These are phyloP conservation scores for Apium graveolens DNA, from an alignment of 129 eudicot genomes.

Conservation along the genomic window DNA sequence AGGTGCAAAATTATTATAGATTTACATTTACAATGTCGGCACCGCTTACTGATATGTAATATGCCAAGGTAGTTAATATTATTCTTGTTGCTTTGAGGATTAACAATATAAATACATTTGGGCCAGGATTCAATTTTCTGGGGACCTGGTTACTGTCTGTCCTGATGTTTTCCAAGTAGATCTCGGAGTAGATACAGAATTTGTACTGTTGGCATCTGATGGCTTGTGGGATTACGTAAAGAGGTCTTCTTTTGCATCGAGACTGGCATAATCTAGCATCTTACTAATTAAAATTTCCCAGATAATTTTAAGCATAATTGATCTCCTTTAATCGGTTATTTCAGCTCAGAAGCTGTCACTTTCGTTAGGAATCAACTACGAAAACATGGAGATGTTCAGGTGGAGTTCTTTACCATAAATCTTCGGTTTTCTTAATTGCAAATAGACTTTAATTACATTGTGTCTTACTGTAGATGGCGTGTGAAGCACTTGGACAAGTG, in stretches of 20 bases:
- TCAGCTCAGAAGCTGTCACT: conserved; percentile 72
- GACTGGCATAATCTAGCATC: neutral
- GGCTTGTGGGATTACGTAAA: conserved; percentile 99
- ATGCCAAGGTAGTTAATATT: neutral
- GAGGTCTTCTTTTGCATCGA: conserved; percentile 36
- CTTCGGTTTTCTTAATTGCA: neutral
- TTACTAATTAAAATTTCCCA: neutral
- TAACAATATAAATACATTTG: neutral
- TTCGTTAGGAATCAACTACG: conserved; percentile 80
- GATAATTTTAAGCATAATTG: neutral
- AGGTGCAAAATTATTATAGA: neutral
- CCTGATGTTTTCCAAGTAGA: conserved; percentile 74
- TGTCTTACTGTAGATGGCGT: conserved; percentile 54
- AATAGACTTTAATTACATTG: conserved; percentile 9
- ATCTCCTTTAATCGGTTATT: conserved; percentile 15
- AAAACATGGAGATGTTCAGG: conserved; percentile 96
- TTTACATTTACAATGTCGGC: neutral
- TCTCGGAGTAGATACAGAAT: conserved; percentile 76
- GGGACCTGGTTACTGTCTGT: conserved; percentile 77
- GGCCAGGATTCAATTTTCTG: conserved; percentile 50
- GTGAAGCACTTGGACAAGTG: conserved; percentile 83
- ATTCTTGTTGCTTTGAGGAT: neutral
- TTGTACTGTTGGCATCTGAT: conserved; percentile 86
- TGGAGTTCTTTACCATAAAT: conserved; percentile 14
- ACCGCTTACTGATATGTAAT: neutral